Evolutionary conservation across 306 rosid species (phyloP).

Genomic region (Purshia tridentata): DNA sequence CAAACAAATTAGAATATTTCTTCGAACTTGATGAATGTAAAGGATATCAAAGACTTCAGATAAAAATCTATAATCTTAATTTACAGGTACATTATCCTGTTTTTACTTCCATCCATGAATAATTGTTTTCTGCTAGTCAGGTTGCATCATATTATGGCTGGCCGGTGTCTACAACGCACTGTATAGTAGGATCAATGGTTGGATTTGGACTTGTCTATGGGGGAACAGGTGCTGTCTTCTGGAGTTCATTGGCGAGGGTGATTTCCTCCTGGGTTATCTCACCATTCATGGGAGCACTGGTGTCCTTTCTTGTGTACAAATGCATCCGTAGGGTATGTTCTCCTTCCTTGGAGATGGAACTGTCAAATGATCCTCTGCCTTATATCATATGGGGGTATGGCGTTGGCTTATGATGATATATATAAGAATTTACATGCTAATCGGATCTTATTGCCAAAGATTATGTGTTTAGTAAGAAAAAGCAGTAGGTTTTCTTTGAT

Average conservation of each 20-base stretch:
- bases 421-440: not conserved
- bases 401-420: conserved; percentile 1
- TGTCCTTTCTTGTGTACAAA: conserved; percentile 89
- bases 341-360: conserved; percentile 18
- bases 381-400: conserved; percentile 13
- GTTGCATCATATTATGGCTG: conserved; percentile 86
- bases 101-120: conserved; percentile 14
- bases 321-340: conserved; percentile 86
- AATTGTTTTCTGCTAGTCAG: conserved; percentile 39
- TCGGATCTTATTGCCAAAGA: not conserved
- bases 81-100: not conserved
- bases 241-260: conserved; percentile 95
- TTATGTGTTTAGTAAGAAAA: not conserved
- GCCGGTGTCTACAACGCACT: conserved; percentile 99
- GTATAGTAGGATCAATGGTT: conserved; percentile 98
- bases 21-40: not conserved
- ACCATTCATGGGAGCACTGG: conserved; percentile 85
- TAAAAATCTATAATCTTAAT: too few relatives aligned
- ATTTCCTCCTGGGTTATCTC: conserved; percentile 91
- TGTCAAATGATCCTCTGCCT: not conserved
- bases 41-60: not conserved
- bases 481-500: not conserved
- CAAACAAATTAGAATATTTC: not conserved
- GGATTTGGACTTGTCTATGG: conserved; percentile 92
- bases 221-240: conserved; percentile 86